phyloP scores from a whole-genome alignment of 345 rosid species.

The Laguncularia racemosa region DNA sequence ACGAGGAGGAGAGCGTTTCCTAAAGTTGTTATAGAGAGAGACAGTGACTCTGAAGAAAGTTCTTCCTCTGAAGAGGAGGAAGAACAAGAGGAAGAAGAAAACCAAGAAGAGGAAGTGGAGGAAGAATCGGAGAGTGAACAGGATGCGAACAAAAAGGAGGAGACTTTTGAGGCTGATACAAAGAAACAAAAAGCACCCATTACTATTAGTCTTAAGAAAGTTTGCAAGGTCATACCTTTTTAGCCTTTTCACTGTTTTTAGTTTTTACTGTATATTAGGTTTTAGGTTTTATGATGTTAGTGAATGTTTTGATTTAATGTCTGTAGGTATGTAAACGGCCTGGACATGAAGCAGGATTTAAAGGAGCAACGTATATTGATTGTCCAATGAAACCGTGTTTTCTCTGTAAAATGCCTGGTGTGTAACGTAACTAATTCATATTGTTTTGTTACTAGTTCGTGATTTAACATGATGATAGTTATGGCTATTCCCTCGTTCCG shows the following conservation, averaged over 20 bases:
- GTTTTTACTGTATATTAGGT: not conserved
- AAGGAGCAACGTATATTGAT: conserved; percentile 87
- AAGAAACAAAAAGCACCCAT: conserved; percentile 67
- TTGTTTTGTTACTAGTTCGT: too few relatives aligned
- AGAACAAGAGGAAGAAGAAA: conserved; percentile 12
- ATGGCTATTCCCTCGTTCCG: too few relatives aligned
- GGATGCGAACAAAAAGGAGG: conserved; percentile 12
- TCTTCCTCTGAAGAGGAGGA: conserved; percentile 40
- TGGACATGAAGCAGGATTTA: conserved; percentile 96
- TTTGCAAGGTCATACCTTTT: conserved; percentile 63
- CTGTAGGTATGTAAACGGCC: conserved; percentile 65
- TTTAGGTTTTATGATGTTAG: conserved; percentile 9
- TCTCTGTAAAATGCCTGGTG: conserved; percentile 96
- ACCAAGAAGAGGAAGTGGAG: conserved; percentile 20
- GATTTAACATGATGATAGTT: too few relatives aligned
- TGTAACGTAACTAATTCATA: not conserved
- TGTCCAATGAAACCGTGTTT: conserved; percentile 98
- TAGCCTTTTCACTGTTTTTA: not conserved
- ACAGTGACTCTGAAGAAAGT: conserved; percentile 69
- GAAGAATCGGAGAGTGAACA: not conserved
- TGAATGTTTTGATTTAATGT: conserved; percentile 12
- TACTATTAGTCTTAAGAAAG: conserved; percentile 84
- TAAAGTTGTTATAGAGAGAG: conserved; percentile 53
- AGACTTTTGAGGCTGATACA: conserved; percentile 16
- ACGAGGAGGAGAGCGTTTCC: conserved; percentile 51